A percentile compares a stretch with the other conserved stretches of the same genome.
Evolutionary conservation across 2,329 filamentous ascomycete genomes (phyloP).

Genomic region (Sphaerostilbella broomeana): DNA sequence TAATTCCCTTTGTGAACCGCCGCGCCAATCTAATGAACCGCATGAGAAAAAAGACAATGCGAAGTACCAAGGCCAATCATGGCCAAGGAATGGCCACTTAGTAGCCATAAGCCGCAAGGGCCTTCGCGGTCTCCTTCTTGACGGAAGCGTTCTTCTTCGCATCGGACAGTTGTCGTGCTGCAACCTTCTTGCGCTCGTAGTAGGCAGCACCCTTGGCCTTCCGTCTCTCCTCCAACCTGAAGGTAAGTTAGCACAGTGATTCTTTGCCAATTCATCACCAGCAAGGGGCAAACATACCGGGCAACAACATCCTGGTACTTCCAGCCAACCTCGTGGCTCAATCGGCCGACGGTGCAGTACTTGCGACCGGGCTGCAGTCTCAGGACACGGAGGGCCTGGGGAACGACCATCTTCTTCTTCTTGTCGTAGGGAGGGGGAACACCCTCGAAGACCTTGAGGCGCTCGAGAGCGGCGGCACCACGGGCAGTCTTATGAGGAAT

Average conservation of each 20-base stretch:
- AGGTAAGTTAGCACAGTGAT: conserved; percentile 15
- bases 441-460: conserved; percentile 99
- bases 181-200: conserved; percentile 99
- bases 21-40: conserved; percentile 50
- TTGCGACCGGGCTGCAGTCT: conserved; percentile 98
- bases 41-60: conserved; percentile 43
- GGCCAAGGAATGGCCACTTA: conserved; percentile 45
- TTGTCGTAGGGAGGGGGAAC: conserved; percentile 98
- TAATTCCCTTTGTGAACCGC: conserved; percentile 43
- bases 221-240: conserved; percentile 95
- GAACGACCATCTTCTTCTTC: conserved; percentile 99
- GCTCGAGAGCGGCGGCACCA: conserved; percentile 91
- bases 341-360: conserved; percentile 98
- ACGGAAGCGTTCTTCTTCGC: conserved; percentile 88
- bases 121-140: conserved; percentile 78
- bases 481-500: conserved; percentile 99
- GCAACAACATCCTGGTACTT: conserved; percentile 99
- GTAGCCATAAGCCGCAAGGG: conserved; percentile 88
- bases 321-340: conserved; percentile 99
- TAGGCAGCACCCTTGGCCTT: conserved; percentile 99
- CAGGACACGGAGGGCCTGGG: conserved; percentile 94
- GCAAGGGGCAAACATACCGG: conserved; percentile 59
- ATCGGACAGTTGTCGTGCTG: conserved; percentile 80
- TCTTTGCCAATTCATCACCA: neutral
- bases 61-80: conserved; percentile 26